Percentiles rank a stretch among this genome's conserved stretches.
These are phyloP conservation scores for Sinapis alba DNA, from an alignment of 441 rosid genomes.

Conservation along the genomic window DNA sequence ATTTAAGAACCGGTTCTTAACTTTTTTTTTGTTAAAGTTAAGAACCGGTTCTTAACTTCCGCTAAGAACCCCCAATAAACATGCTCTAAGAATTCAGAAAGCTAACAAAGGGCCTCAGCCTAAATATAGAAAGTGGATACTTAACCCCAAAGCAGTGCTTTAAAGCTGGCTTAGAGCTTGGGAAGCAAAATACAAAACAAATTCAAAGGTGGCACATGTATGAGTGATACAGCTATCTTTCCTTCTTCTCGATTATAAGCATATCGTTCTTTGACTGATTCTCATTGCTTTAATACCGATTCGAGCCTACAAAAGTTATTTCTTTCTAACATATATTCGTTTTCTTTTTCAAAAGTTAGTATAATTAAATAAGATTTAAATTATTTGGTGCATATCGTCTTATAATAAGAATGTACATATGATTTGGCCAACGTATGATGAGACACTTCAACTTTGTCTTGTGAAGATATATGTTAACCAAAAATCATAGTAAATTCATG, in stretches of 20 bases:
- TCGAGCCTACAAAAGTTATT: conserved; percentile 30
- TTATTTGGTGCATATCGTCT: conserved; percentile 7
- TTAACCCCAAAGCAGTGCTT: conserved; percentile 37
- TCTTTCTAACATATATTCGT: conserved; percentile 38
- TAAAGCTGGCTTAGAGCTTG: conserved; percentile 36
- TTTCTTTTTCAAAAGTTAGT: conserved; percentile 19
- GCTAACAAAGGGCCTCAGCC: conserved; percentile 23
- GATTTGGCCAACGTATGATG: conserved; percentile 2
- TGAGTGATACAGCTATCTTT: conserved; percentile 19
- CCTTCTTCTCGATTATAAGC: conserved; percentile 22
- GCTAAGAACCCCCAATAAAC: no score
- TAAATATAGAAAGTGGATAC: conserved; percentile 34
- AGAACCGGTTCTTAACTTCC: no score
- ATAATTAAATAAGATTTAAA: conserved; percentile 16
- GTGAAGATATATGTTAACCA: background rate
- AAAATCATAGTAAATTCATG: background rate
- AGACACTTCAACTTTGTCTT: background rate
- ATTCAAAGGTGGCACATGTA: conserved; percentile 23
- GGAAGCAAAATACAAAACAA: conserved; percentile 22
- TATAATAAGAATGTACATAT: background rate
- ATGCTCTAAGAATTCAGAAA: conserved; percentile 34
- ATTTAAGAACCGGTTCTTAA: no score
- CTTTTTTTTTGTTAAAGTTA: no score
- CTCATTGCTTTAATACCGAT: conserved; percentile 35
- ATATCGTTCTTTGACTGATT: conserved; percentile 30